Evolutionary conservation across 2,329 filamentous ascomycete species (phyloP).

Genomic region (Botrytis tulipae): DNA sequence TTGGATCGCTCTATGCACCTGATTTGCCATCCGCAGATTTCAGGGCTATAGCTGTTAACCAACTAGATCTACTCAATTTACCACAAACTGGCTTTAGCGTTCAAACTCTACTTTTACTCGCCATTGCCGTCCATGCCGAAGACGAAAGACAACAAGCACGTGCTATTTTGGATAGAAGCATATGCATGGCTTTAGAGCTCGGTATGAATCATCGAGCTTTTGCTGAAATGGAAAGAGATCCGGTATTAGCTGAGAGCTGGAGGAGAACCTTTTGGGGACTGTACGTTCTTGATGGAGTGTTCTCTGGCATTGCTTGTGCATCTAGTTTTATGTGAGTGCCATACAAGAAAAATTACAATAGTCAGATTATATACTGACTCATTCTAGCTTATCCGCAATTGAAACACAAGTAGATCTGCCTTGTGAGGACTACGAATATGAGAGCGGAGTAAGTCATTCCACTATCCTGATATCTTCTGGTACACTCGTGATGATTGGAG

Average conservation of each 20-base stretch:
- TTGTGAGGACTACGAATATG: conserved; percentile 45
- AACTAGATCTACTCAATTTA: conserved; percentile 34
- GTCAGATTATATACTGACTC: neutral
- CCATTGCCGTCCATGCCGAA: conserved; percentile 41
- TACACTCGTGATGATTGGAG: neutral
- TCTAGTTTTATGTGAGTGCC: conserved; percentile 32
- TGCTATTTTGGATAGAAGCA: conserved; percentile 47
- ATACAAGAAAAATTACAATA: neutral
- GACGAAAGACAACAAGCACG: conserved; percentile 34
- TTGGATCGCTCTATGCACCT: conserved; percentile 42
- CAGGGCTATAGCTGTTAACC: conserved; percentile 33
- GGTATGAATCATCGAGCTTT: conserved; percentile 58
- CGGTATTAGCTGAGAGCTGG: conserved; percentile 43
- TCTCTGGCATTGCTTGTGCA: conserved; percentile 28
- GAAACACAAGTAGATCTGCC: conserved; percentile 42
- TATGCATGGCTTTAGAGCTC: conserved; percentile 57
- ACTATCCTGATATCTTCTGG: conserved; percentile 8
- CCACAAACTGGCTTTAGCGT: conserved; percentile 39
- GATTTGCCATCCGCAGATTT: conserved; percentile 38
- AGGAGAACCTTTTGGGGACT: conserved; percentile 45
- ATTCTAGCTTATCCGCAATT: conserved; percentile 32
- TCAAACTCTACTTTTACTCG: conserved; percentile 42
- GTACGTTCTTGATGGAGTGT: conserved; percentile 36
- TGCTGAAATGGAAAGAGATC: conserved; percentile 43
- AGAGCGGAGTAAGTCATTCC: conserved; percentile 40